Evolutionary conservation across 169 alveolate genomes (phyloP), one percentile per base, ranked within the genome.

Genomic region (Besnoitia besnoiti): DNA sequence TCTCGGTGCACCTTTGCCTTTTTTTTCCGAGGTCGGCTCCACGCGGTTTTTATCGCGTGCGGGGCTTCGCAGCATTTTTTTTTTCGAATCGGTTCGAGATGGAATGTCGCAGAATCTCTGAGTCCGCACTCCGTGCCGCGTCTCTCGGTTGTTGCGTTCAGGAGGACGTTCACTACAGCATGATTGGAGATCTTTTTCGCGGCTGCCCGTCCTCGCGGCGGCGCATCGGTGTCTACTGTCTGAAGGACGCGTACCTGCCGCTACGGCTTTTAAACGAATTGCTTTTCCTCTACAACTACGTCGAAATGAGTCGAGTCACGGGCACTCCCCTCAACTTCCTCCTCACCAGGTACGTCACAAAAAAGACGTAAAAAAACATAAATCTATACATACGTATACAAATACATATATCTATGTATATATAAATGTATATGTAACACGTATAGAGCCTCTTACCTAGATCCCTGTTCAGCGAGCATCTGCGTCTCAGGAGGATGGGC

Each of bases 241-340:
- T 99, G 91, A 99, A 99, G 97, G 99, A 99, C 94, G 99, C 99
- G 3, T 94, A 98, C 46, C 96, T 99, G 84, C 99, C 99, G 21
- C 94, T 99, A 90, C 97, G 98, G 90, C 97, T 99, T 44, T 97
- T 99, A 97, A 99, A 98, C 93, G 98, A 99, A 84, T 97, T 99
- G 67, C 96, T 98, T 95, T 97, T 99, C 85, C 92, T 99, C 92
- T 98, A 97, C 96, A 99, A 99, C 96, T 98, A 98, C 91, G 98
- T 99, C 67, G 99, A 99, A 96, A 99, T 99, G 99, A 99, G 99
- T 30, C 94, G 99, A 85, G 99, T 99, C 42, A 99, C 99, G 0
- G 99, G 99, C 61, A 99, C 99, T 0, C 99, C 99, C 0, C 96
- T 99, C 92, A 97, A 96, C 75, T 96, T 96, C 94, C 95, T 98